phyloP scores from a whole-genome alignment of 768 basidiomycete species.

The Hericium erinaceus region DNA sequence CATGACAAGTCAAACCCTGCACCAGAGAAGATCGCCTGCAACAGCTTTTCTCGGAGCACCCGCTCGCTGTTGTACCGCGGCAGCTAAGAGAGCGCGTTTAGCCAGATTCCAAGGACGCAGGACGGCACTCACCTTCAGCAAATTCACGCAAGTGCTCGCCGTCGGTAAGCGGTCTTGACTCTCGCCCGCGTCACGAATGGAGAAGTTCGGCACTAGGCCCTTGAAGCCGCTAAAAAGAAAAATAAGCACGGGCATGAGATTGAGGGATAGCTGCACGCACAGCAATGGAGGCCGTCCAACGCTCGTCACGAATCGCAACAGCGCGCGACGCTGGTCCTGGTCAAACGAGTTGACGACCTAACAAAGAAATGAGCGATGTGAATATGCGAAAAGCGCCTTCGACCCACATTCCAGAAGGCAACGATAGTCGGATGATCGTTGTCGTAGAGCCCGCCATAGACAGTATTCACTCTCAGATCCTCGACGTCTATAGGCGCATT shows the following conservation, averaged over 20 bases:
- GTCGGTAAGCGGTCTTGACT: slow-evolving; percentile 69
- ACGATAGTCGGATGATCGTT: slow-evolving; percentile 61
- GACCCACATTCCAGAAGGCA: slow-evolving; percentile 73
- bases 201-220: slow-evolving; percentile 81
- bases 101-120: neutral
- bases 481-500: slow-evolving; percentile 78
- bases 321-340: slow-evolving; percentile 65
- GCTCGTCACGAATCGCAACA: slow-evolving; percentile 89
- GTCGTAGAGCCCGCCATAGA: slow-evolving; percentile 76
- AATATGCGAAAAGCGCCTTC: neutral
- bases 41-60: slow-evolving; percentile 61
- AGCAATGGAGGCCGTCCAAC: slow-evolving; percentile 84
- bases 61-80: slow-evolving; percentile 59
- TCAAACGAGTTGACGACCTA: slow-evolving; percentile 74
- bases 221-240: slow-evolving; percentile 56
- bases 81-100: slow-evolving; percentile 34
- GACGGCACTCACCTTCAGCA: slow-evolving; percentile 58
- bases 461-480: slow-evolving; percentile 68
- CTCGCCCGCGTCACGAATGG: slow-evolving; percentile 70
- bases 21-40: slow-evolving; percentile 79
- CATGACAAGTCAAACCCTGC: slow-evolving; percentile 92
- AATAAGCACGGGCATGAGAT: neutral
- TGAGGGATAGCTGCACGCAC: slow-evolving; percentile 31
- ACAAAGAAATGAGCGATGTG: neutral
- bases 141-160: slow-evolving; percentile 84